Percentiles rank a stretch among this genome's conserved stretches.
phyloP scores from a whole-genome alignment of 768 basidiomycete genomes.

The Suillus ampliporus region DNA sequence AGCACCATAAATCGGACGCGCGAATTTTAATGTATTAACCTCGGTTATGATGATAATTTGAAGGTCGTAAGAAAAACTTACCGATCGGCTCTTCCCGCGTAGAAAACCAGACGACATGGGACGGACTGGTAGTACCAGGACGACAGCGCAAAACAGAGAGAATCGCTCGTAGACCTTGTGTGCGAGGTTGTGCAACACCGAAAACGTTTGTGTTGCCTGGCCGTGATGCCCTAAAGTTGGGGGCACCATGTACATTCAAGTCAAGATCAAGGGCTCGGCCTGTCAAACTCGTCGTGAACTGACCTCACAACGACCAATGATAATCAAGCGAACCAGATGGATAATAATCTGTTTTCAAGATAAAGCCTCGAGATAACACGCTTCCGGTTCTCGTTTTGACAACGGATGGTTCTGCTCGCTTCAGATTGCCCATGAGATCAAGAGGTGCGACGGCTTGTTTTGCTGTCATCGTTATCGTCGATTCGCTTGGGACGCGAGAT shows the following conservation, averaged over 20 bases:
- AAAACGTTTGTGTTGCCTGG: slow-evolving; percentile 87
- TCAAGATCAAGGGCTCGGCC: slow-evolving; percentile 91
- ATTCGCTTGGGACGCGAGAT: slow-evolving; percentile 11
- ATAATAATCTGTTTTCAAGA: slow-evolving; percentile 93
- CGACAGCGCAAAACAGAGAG: slow-evolving; percentile 82
- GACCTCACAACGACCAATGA: background rate
- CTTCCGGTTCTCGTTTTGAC: slow-evolving; percentile 86
- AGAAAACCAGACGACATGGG: slow-evolving; percentile 93
- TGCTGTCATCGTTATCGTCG: background rate
- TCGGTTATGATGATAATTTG: background rate
- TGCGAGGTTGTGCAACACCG: slow-evolving; percentile 94
- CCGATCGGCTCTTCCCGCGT: slow-evolving; percentile 96
- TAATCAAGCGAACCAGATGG: slow-evolving; percentile 60
- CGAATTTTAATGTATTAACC: background rate
- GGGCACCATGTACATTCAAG: slow-evolving; percentile 91
- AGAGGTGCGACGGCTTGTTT: slow-evolving; percentile 40
- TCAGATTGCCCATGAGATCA: slow-evolving; percentile 67
- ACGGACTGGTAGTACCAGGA: slow-evolving; percentile 64
- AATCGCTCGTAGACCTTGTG: slow-evolving; percentile 89
- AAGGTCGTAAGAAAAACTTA: slow-evolving; percentile 41
- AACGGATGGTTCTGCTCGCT: slow-evolving; percentile 71
- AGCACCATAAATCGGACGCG: slow-evolving; percentile 2
- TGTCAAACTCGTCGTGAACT: slow-evolving; percentile 34
- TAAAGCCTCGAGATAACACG: slow-evolving; percentile 86
- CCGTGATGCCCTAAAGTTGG: slow-evolving; percentile 89